These are phyloP conservation scores for Primulina eburnea DNA, from an alignment of 257 asterid species.

Conservation along the genomic window DNA sequence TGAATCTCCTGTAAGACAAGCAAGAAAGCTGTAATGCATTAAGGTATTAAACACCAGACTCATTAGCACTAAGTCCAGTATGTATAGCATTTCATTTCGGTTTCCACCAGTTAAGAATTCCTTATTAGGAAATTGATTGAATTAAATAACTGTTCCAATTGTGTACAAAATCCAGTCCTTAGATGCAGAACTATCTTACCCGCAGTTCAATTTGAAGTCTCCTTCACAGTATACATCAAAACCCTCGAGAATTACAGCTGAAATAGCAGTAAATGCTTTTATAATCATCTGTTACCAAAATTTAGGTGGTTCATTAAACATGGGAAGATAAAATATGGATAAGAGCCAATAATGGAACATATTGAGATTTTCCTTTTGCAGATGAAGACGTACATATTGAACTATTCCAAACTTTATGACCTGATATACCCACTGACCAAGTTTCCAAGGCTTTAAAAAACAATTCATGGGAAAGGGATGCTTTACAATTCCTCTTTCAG, in stretches of 20 bases:
- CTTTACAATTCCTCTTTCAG: slow-evolving; percentile 74
- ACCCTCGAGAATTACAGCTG: slow-evolving; percentile 92
- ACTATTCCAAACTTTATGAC: slow-evolving; percentile 94
- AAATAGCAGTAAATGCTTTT: slow-evolving; percentile 79
- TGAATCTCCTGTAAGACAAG: background rate
- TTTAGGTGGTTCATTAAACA: slow-evolving; percentile 19
- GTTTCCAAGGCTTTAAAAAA: slow-evolving; percentile 85
- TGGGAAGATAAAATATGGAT: slow-evolving; percentile 9
- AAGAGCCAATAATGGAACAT: slow-evolving; percentile 18
- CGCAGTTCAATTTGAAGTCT: slow-evolving; percentile 91
- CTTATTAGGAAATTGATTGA: background rate
- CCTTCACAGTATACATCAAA: slow-evolving; percentile 95
- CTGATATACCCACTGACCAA: slow-evolving; percentile 89
- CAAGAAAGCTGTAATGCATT: background rate
- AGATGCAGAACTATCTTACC: slow-evolving; percentile 52
- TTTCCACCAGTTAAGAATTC: slow-evolving; percentile 12
- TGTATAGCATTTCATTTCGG: slow-evolving; percentile 17
- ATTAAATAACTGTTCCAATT: slow-evolving; percentile 6
- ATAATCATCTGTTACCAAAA: slow-evolving; percentile 82
- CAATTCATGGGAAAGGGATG: slow-evolving; percentile 87
- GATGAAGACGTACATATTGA: slow-evolving; percentile 78
- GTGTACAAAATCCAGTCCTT: slow-evolving; percentile 6
- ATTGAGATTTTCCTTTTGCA: slow-evolving; percentile 19
- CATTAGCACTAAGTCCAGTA: background rate
- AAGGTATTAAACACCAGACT: slow-evolving; percentile 2